Base-by-base conservation (phyloP, 2,329 filamentous ascomycete species). In the Aureobasidium sp. region DNA sequence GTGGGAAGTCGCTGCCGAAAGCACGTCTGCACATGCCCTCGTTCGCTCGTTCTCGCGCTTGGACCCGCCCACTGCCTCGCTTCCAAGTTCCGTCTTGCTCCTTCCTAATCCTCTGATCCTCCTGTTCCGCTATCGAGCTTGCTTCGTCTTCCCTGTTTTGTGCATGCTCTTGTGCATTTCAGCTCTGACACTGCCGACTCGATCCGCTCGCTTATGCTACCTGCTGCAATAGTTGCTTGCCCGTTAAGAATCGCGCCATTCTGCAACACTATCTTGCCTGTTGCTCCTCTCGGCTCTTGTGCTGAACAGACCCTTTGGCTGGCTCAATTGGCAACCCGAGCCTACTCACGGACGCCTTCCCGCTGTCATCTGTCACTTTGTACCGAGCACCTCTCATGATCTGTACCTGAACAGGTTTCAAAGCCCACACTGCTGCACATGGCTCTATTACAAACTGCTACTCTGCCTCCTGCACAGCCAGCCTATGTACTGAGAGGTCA, bases 401-500 rank as follows among this genome's bases (percentile, higher is more conserved):
- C 30, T 21, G 57, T 59, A 36, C 57, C 44, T 59, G 54, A 59
- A 39, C 42, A n/a, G 15, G 15, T 45, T 29, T 29, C 32, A 5
- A 27, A 16, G 10, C 8, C 45, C 57, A 32, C 30, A 27, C 44
- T 5, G n/a, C 16, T 37, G 39, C 15, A 49, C 44, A 59, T 49
- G 57, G 44, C 57, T 15, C 45, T 59, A 2, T 16, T 37, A 36
- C 59, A 61, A 15, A 15, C 29, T 34, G 54, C 59, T 39, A 29
- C 61, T 30, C 71, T 71, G 34, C 77, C 79, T 39, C 80, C 82
- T 37, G 78, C 83, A 27, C 83, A 82, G 59, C 85, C 85, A 55
- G 74, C 76, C 49, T 88, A 88, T 71, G 85, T 97, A 63, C 83
- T 99, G 41, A 89, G 94, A 65, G 94, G 94, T 58, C 94, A 97